Percentiles rank a stretch among this genome's conserved stretches.
These are phyloP conservation scores for Lecanoromycetidae sp. DNA, from an alignment of 2,329 filamentous ascomycete species.

Conservation along the genomic window DNA sequence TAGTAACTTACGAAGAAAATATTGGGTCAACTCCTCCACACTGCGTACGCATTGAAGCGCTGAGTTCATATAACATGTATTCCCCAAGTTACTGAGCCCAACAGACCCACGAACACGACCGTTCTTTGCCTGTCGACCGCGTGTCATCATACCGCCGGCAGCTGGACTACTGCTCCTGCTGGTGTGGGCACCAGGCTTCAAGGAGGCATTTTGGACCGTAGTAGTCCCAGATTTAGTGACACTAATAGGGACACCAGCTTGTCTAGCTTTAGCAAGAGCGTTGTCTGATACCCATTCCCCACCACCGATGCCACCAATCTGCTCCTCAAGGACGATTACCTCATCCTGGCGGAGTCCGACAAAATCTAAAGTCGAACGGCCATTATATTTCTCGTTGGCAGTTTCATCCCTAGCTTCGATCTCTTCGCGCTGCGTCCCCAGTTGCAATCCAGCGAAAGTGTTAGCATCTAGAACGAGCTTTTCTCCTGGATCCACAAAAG, in stretches of 20 bases:
- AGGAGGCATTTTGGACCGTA: slow-evolving; percentile 23
- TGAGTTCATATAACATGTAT: slow-evolving; percentile 99
- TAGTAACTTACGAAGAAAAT: slow-evolving; percentile 55
- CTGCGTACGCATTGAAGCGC: slow-evolving; percentile 88
- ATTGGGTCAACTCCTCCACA: slow-evolving; percentile 84
- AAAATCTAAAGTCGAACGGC: slow-evolving; percentile 51
- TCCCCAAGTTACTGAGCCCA: slow-evolving; percentile 80
- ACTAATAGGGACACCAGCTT: slow-evolving; percentile 36
- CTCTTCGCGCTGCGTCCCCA: slow-evolving; percentile 51
- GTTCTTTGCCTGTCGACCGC: slow-evolving; percentile 57
- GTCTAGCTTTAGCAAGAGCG: slow-evolving; percentile 32
- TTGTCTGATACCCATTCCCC: slow-evolving; percentile 45
- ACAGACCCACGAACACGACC: slow-evolving; percentile 64
- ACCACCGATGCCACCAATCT: slow-evolving; percentile 42
- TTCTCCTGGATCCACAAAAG: slow-evolving; percentile 32
- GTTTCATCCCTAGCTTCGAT: slow-evolving; percentile 59
- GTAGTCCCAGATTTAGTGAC: slow-evolving; percentile 28
- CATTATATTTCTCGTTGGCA: slow-evolving; percentile 64
- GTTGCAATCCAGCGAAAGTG: slow-evolving; percentile 50
- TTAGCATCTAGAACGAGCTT: slow-evolving; percentile 50
- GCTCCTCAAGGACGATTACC: slow-evolving; percentile 73
- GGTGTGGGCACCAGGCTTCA: slow-evolving; percentile 33
- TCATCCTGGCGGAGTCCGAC: slow-evolving; percentile 60
- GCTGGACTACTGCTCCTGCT: slow-evolving; percentile 58
- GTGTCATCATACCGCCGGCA: slow-evolving; percentile 48